A percentile compares a stretch with the other conserved stretches of the same genome.
These are phyloP conservation scores for Apostasia ramifera DNA, from an alignment of 106 monocot species.

Conservation along the genomic window DNA sequence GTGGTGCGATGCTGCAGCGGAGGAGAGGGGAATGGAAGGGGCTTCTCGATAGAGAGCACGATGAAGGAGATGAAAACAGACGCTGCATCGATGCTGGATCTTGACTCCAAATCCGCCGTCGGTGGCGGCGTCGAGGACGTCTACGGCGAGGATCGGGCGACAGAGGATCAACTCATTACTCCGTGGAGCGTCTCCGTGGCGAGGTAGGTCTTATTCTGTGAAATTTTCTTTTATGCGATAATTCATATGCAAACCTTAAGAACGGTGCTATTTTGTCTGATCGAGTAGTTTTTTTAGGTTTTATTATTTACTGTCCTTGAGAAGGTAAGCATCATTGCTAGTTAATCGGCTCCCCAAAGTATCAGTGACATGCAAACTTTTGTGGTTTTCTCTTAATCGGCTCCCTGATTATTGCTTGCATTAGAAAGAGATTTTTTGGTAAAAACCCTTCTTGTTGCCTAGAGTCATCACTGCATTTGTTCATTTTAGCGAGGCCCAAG, in stretches of 20 bases:
- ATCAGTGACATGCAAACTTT: no score
- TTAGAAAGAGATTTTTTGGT: no score
- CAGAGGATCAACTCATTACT: slow-evolving; percentile 87
- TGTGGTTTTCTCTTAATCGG: no score
- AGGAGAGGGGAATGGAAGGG: slow-evolving; percentile 2
- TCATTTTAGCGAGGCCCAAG: no score
- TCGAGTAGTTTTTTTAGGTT: neutral
- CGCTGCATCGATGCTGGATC: neutral
- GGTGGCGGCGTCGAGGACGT: slow-evolving; percentile 71
- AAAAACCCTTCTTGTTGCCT: no score
- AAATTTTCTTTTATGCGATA: neutral
- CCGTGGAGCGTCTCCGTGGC: slow-evolving; percentile 87
- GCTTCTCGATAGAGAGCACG: slow-evolving; percentile 11
- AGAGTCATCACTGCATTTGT: no score
- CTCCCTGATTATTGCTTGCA: no score
- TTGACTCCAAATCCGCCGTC: slow-evolving; percentile 33
- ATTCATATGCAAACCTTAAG: neutral
- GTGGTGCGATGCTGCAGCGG: neutral
- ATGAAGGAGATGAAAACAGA: slow-evolving; percentile 9
- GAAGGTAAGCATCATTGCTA: no score
- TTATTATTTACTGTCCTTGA: no score
- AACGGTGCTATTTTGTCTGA: neutral
- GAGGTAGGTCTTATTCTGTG: slow-evolving; percentile 33
- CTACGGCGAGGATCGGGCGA: slow-evolving; percentile 81
- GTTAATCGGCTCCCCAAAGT: no score